Evolutionary conservation across 805 yeast genomes (phyloP), one percentile per base, ranked within the genome.

Genomic region (Wickerhamiella dianesei): DNA sequence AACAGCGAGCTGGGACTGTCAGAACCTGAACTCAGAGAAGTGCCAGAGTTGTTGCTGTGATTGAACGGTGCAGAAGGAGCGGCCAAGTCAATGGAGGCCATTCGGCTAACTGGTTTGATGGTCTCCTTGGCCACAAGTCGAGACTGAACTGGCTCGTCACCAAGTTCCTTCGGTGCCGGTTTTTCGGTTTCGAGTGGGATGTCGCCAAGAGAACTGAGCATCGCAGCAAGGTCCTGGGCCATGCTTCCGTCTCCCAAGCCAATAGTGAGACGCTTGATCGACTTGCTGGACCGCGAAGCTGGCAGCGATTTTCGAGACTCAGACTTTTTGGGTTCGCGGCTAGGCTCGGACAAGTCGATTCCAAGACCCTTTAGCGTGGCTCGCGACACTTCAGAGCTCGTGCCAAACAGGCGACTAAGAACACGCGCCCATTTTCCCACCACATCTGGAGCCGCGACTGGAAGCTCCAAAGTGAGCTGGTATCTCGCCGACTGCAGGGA

Each of bases 351-450:
- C 17, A 49, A 35, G 22, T 36, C 43, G 36, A 51, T 51, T 3
- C 54, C 53, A 3, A 51, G 51, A 12, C 54, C 54, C 14, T 41
- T 41, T 21, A 49, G 45, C 21, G 17, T 4, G 18, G 12, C 40
- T 19, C 19, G 29, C 3, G 45, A 9, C 41, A 4, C 45, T 25
- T n/a, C 48, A 19, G 8, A 48, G 32, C 9, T 21, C 35, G 41
- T 45, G 35, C 32, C 40, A 43, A 9, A 29, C 40, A 53, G 44
- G 2, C 55, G 45, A 21, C 43, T 40, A 22, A 53, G 43, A n/a
- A 52, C 45, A 3, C 56, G 48, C 19, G 50, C 25, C 56, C 56
- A 53, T 17, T 46, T 22, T 19, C 53, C 52, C 14, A 48, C 43
- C 21, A 36, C 17, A 6, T 43, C 25, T 4, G 43, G 20, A n/a